Base-by-base conservation (phyloP, 2,329 filamentous ascomycete genomes). In the Magnaporthiopsis incrustans region DNA sequence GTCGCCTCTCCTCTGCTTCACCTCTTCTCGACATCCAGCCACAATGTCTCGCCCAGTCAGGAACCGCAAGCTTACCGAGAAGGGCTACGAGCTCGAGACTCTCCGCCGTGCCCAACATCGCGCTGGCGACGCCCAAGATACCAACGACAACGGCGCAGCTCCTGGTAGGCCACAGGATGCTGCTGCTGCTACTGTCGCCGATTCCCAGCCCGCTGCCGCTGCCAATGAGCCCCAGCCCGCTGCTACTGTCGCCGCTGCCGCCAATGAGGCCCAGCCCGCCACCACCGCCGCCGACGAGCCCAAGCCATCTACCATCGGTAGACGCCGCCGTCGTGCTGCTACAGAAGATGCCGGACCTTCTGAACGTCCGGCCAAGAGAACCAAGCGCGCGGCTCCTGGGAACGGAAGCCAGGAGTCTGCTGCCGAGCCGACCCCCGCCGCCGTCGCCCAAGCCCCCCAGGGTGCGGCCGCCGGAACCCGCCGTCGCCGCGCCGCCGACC, bases 51-150 rank as follows among this genome's bases (percentile, higher is more conserved):
- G 63, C 8, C 63, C 63, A 14, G 57, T 38, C 58, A 56, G 63
- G 18, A 60, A 61, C 22, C 63, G 63, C 44, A 64, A 64, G 63
- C 25, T 35, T 18, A 50, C 33, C 22, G 38, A 57, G 27, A 64
- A 64, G 30, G 63, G 63, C 18, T 58, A 58, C 58, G 63, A 64
- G 44, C 56, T 60, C 38, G 59, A 64, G 38, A 44, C 60, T 44
- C 58, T 57, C 12, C 25, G 25, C 60, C 53, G 30, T 6, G 2
- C 44, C 44, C 44, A 10, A 18, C 18, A 22, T 22, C 44, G 44
- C 44, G 44, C 44, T 11, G 44, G 3, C 22, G 22, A 7, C 18
- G 44, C 10, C 7, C 44, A 53, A 53, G 18, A n/a, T n/a, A 18
- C 44, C 44, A n/a, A 53, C 44, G 18, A 22, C 22, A 7, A 53